Conservation (phyloP, 495 filamentous ascomycete species). For the Chaetomium cochliodes region DNA sequence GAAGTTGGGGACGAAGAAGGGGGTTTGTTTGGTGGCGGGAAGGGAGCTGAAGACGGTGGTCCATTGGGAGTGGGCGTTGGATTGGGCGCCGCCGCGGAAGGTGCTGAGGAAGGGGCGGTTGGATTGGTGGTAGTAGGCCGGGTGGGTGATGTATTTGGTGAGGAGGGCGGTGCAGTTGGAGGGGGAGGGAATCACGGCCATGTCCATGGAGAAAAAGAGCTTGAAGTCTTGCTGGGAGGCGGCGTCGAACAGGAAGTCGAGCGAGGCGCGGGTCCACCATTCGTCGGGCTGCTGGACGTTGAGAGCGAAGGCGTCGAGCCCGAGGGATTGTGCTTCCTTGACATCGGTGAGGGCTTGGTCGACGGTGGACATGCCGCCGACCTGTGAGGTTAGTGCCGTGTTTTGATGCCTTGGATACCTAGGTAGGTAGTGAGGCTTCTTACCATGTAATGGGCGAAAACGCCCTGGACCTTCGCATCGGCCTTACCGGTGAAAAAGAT, state of each 20-base stretch:
- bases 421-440: background rate
- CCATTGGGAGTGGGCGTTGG: constrained; percentile 22
- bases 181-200: constrained; percentile 13
- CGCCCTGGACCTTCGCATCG: constrained; percentile 10
- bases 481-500: background rate
- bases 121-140: constrained; percentile 46
- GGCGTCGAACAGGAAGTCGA: constrained; percentile 16
- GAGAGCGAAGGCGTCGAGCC: constrained; percentile 25
- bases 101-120: constrained; percentile 46
- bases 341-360: constrained; percentile 16
- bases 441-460: constrained; percentile 24
- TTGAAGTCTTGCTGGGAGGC: constrained; percentile 11
- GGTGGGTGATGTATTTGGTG: constrained; percentile 36
- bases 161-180: constrained; percentile 8
- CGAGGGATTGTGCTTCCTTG: constrained; percentile 10
- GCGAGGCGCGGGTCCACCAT: constrained; percentile 9
- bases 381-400: background rate
- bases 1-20: constrained; percentile 48
- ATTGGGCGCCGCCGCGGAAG: constrained; percentile 33
- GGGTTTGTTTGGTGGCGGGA: constrained; percentile 45
- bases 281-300: constrained; percentile 18
- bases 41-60: constrained; percentile 50
- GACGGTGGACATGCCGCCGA: constrained; percentile 15
- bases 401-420: background rate
- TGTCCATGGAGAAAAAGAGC: constrained; percentile 26